Percentiles rank a stretch among this genome's conserved stretches.
These are phyloP conservation scores for Papiliotrema terrestris DNA, from an alignment of 1,284 basidiomycete genomes.

Conservation along the genomic window DNA sequence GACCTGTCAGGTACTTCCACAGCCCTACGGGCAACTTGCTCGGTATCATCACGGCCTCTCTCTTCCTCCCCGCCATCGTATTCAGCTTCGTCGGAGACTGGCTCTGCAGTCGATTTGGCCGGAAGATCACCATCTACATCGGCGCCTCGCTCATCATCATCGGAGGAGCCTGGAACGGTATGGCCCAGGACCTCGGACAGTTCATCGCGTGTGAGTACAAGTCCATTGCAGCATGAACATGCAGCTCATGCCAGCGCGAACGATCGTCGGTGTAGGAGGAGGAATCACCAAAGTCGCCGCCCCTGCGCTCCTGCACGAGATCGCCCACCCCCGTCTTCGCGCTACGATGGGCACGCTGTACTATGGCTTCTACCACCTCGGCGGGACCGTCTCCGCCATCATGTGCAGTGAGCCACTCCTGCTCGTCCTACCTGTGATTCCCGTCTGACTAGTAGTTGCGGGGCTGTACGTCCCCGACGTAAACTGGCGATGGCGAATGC, in stretches of 20 bases:
- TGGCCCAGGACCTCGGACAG: constrained; percentile 2
- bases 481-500: constrained; percentile 34
- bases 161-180: constrained; percentile 3
- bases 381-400: constrained; percentile 11
- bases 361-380: constrained; percentile 23
- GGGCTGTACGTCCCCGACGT: background rate
- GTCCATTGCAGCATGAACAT: background rate
- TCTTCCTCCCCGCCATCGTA: constrained; percentile 9
- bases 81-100: constrained; percentile 6
- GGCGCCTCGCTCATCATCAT: constrained; percentile 4
- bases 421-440: too few species aligned
- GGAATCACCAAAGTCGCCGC: constrained; percentile 42
- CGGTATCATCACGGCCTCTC: constrained; percentile 11
- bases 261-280: constrained; percentile 7
- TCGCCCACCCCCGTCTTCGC: constrained; percentile 72
- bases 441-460: background rate
- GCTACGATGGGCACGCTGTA: constrained; percentile 51
- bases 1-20: constrained; percentile 9
- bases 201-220: constrained; percentile 1
- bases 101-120: constrained; percentile 3
- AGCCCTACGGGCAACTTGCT: constrained; percentile 8
- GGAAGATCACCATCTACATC: constrained; percentile 5
- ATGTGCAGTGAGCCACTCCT: constrained; percentile 41
- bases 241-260: background rate
- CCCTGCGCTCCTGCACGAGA: constrained; percentile 70